phyloP scores from a whole-genome alignment of 140 eudicot genomes.

The Flaveria floridana region DNA sequence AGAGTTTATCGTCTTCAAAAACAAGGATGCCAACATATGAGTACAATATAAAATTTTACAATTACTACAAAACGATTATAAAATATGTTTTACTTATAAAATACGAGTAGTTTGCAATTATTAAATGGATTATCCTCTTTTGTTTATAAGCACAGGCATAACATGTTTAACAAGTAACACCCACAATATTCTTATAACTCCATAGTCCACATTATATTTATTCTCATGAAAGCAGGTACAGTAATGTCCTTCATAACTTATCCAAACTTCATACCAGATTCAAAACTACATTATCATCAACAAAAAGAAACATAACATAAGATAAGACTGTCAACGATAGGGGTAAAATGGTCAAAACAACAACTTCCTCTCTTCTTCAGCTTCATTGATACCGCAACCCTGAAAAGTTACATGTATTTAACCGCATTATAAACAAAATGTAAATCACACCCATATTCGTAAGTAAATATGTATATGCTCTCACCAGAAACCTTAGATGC shows the following conservation, averaged over 20 bases:
- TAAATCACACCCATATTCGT: background rate
- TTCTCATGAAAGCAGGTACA: constrained; percentile 17
- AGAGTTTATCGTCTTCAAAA: no score
- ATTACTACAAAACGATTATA: no score
- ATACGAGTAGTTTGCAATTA: no score
- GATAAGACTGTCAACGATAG: background rate
- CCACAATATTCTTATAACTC: background rate
- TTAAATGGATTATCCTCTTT: background rate
- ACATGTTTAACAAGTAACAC: constrained; percentile 8
- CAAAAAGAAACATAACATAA: constrained; percentile 19
- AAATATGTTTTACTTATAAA: no score
- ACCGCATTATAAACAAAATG: background rate
- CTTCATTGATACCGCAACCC: constrained; percentile 20
- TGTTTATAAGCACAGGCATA: background rate
- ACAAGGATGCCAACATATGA: no score
- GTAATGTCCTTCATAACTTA: constrained; percentile 24
- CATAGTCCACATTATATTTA: constrained; percentile 11
- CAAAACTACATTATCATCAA: constrained; percentile 25
- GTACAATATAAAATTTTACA: no score
- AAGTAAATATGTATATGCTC: background rate
- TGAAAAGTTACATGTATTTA: constrained; percentile 26
- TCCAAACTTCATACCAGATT: constrained; percentile 21
- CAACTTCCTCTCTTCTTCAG: constrained; percentile 11
- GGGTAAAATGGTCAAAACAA: constrained; percentile 8
- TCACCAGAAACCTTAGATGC: constrained; percentile 44